Evolutionary conservation across 2,329 filamentous ascomycete genomes (phyloP), one percentile per base, ranked within the genome.

Genomic region (Monilinia vaccinii-corymbosi): DNA sequence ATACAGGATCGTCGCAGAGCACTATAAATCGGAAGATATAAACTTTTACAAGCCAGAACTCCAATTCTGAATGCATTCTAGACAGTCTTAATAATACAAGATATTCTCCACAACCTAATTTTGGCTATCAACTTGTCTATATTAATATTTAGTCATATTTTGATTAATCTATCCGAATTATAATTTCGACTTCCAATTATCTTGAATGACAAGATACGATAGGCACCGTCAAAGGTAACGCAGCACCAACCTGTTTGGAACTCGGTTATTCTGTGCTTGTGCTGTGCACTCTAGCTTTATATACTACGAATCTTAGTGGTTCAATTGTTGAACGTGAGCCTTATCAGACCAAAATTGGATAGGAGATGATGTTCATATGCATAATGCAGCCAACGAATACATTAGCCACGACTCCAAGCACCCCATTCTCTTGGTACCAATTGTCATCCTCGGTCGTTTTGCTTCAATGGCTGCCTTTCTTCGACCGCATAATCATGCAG

Each of bases 11-110:
- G 84, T 91, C 46, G 82, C 81, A 46, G 88, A 91, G 69, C 88
- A 91, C 71, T 91, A 91, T 73, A 85, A 87, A 65, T 77, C 80
- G 31, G 86, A 90, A 69, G 88, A 91, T 67, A 82, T 87, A 58
- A 83, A 84, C 66, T 82, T 84, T 63, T 77, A 82, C 62, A 71
- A 72, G 44, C 70, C 69, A 32, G 69, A 70, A 58, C 60, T 71
- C 9, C 67, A 69, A 49, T 67, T 69, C 58, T 69, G 60, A 67
- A 59, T 13, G 23, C 28, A 31, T 31, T 32, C 4, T 32, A 48
- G 46, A 18, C 31, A 32, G 16, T 44, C 42, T 53, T n/a, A 31
- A 53, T 42, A 53, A 25, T 51, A n/a, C 28, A 32, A 42, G 40
- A 31, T 13, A 42, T 44, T 38, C 28, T 53, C 50, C 28, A 42